A percentile compares a stretch with the other conserved stretches of the same genome.
phyloP scores from a whole-genome alignment of 768 basidiomycete species.

The Auricularia cornea region DNA sequence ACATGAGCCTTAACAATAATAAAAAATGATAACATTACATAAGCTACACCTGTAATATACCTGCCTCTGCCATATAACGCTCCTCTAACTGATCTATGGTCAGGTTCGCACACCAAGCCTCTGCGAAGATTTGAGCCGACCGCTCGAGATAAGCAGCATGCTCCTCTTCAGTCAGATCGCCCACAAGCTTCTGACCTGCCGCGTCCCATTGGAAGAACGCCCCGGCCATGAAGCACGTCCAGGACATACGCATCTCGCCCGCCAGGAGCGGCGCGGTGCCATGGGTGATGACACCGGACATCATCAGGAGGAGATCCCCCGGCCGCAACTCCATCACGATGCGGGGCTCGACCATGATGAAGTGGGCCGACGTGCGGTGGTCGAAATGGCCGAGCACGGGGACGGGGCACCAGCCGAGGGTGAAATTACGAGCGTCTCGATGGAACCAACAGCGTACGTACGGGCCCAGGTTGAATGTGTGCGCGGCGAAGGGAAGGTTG shows the following conservation, averaged over 20 bases:
- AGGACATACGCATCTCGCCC: slow-evolving; percentile 15
- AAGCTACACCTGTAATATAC: no score
- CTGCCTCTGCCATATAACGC: no score
- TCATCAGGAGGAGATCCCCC: slow-evolving; percentile 21
- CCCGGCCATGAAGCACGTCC: slow-evolving; percentile 13
- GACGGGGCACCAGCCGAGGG: slow-evolving; percentile 27
- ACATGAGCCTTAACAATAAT: no score
- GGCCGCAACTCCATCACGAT: slow-evolving; percentile 20
- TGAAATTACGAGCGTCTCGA: slow-evolving; percentile 22
- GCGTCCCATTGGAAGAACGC: slow-evolving; percentile 1
- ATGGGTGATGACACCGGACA: slow-evolving; percentile 21
- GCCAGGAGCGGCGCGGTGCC: slow-evolving; percentile 15
- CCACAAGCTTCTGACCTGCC: neutral
- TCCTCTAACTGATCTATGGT: no score
- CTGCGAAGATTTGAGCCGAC: neutral
- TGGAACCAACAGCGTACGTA: slow-evolving; percentile 13
- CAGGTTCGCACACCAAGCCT: no score
- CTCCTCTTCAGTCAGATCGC: neutral
- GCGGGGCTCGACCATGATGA: slow-evolving; percentile 23
- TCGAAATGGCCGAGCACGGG: slow-evolving; percentile 23
- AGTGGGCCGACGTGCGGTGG: slow-evolving; percentile 21
- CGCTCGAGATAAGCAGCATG: neutral
- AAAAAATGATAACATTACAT: no score
- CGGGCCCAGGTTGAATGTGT: slow-evolving; percentile 25
- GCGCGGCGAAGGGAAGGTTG: slow-evolving; percentile 19